Evolutionary conservation across 2,329 filamentous ascomycete genomes (phyloP).

Genomic region (Fusarium torreyae): DNA sequence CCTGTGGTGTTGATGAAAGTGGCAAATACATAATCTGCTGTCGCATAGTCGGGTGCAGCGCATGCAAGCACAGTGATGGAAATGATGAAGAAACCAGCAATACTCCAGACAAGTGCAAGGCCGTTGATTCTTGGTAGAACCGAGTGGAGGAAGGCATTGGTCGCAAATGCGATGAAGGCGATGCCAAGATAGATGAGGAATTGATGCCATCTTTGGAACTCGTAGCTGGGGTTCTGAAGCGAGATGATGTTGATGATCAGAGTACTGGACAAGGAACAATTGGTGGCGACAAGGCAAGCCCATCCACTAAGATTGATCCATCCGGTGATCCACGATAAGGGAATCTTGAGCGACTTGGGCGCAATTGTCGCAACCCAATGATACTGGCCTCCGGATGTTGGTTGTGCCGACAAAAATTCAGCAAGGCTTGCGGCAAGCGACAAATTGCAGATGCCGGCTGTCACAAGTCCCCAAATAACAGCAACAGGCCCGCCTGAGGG

Average conservation of each 20-base stretch:
- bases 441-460: slow-evolving; percentile 54
- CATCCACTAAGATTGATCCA: slow-evolving; percentile 81
- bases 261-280: slow-evolving; percentile 76
- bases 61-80: slow-evolving; percentile 78
- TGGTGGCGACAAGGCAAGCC: slow-evolving; percentile 75
- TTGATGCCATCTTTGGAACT: slow-evolving; percentile 75
- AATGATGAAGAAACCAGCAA: slow-evolving; percentile 77
- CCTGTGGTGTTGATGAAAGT: slow-evolving; percentile 53
- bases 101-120: slow-evolving; percentile 78
- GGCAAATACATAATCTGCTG: slow-evolving; percentile 52
- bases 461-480: slow-evolving; percentile 75
- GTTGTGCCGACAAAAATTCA: slow-evolving; percentile 77
- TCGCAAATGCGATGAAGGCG: slow-evolving; percentile 48
- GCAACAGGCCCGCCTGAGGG: slow-evolving; percentile 73
- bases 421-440: slow-evolving; percentile 75
- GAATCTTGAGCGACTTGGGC: slow-evolving; percentile 34
- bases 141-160: slow-evolving; percentile 53
- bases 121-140: slow-evolving; percentile 68
- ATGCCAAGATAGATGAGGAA: slow-evolving; percentile 68
- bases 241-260: slow-evolving; percentile 77
- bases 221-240: slow-evolving; percentile 70
- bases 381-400: slow-evolving; percentile 73
- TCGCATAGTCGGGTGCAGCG: slow-evolving; percentile 71
- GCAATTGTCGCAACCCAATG: slow-evolving; percentile 75
- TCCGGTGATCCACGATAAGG: slow-evolving; percentile 53